Evolutionary conservation across 257 asterid species (phyloP).

Genomic region (Gardenia jasminoides): DNA sequence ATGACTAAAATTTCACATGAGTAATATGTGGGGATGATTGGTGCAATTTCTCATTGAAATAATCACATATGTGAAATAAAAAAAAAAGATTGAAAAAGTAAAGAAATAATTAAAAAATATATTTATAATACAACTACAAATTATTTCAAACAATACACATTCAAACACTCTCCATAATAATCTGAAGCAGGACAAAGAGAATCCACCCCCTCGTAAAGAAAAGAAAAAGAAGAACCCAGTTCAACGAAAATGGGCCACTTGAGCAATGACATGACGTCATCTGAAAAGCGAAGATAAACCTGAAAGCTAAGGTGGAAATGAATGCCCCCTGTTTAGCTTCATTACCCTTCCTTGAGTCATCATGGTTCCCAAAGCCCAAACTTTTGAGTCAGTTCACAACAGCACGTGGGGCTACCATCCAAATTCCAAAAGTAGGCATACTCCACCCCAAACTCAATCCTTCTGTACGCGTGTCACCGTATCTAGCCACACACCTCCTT

Average conservation of each 20-base stretch:
- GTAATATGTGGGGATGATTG: no score
- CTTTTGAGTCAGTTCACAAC: background rate
- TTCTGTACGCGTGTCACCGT: background rate
- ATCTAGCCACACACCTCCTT: background rate
- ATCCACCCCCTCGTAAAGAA: background rate
- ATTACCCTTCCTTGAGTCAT: background rate
- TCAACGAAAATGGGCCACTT: background rate
- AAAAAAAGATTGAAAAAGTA: no score
- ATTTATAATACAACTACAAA: no score
- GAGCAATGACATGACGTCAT: background rate
- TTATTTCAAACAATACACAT: no score
- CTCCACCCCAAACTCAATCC: no score
- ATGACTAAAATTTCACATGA: no score
- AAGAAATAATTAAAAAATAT: no score
- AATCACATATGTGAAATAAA: no score
- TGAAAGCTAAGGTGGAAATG: background rate
- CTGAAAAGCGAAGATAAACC: background rate
- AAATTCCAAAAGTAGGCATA: background rate
- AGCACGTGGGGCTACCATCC: background rate
- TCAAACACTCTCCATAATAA: no score
- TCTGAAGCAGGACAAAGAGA: background rate
- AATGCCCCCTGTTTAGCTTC: background rate
- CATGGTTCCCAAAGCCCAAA: background rate
- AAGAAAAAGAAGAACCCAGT: background rate
- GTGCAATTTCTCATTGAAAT: no score